Percentiles rank a stretch among this genome's conserved stretches.
Conservation (phyloP, 805 yeast genomes). For the Saturnispora besseyi region DNA sequence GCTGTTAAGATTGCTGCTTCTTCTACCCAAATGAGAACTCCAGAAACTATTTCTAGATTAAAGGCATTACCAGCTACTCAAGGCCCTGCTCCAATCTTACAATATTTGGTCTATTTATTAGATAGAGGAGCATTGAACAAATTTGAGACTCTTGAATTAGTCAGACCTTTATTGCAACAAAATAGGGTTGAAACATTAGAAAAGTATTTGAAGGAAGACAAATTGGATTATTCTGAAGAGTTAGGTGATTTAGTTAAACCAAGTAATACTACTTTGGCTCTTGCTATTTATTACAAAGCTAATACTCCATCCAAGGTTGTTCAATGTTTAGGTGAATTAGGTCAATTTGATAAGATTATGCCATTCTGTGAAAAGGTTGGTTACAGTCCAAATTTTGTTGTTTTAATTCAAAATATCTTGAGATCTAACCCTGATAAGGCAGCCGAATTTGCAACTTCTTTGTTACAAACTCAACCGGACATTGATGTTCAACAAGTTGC, state of each 20-base stretch:
- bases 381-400: conserved; percentile 83
- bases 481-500: conserved; percentile 81
- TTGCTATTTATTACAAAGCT: conserved; percentile 84
- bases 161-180: conserved; percentile 91
- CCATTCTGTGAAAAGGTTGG: conserved; percentile 89
- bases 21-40: conserved; percentile 86
- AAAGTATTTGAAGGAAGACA: conserved; percentile 94
- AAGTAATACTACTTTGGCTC: conserved; percentile 73
- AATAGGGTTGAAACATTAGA: conserved; percentile 89
- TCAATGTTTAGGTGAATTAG: conserved; percentile 84
- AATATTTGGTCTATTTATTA: conserved; percentile 81
- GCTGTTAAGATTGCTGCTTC: conserved; percentile 98
- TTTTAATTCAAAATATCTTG: conserved; percentile 80
- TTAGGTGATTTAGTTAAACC: conserved; percentile 94
- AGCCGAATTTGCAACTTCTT: conserved; percentile 88
- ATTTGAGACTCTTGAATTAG: conserved; percentile 89
- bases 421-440: conserved; percentile 97
- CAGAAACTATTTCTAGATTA: conserved; percentile 86
- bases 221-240: conserved; percentile 91
- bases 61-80: conserved; percentile 87
- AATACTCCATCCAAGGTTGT: conserved; percentile 83
- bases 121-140: conserved; percentile 91
- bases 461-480: conserved; percentile 53
- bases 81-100: conserved; percentile 90
- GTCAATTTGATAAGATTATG: conserved; percentile 90